Evolutionary conservation across 2,329 filamentous ascomycete genomes (phyloP).

Genomic region (Aspergillus melleus): DNA sequence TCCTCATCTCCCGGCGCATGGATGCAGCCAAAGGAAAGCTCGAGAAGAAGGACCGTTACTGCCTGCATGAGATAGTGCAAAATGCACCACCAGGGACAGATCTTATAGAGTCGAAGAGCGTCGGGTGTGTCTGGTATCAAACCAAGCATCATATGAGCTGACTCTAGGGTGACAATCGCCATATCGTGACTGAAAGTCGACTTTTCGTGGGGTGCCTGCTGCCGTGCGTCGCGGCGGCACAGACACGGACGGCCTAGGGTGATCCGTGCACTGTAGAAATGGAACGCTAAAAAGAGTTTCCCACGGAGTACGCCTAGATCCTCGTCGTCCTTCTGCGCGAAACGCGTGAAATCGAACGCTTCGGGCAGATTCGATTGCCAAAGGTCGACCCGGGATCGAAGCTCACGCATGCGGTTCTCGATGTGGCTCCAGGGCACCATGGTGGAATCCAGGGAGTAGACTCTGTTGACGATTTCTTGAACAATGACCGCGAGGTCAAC

Average conservation of each 20-base stretch:
- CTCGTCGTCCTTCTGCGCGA: constrained; percentile 34
- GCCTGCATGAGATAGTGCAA: constrained; percentile 49
- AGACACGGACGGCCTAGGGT: constrained; percentile 48
- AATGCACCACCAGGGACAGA: constrained; percentile 48
- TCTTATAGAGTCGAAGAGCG: constrained; percentile 39
- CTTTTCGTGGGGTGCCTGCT: constrained; percentile 21
- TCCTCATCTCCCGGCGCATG: constrained; percentile 44
- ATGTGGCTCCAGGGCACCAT: constrained; percentile 42
- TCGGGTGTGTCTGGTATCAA: constrained; percentile 46
- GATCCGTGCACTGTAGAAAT: constrained; percentile 46
- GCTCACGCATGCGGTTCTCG: constrained; percentile 40
- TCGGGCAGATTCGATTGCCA: constrained; percentile 41
- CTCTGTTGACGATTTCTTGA: constrained; percentile 43
- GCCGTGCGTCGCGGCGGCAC: constrained; percentile 43
- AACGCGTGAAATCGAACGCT: constrained; percentile 40
- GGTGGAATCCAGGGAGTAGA: constrained; percentile 43
- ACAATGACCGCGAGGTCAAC: constrained; percentile 42
- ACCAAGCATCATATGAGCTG: constrained; percentile 39
- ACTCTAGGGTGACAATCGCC: constrained; percentile 40
- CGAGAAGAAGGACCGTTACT: constrained; percentile 46
- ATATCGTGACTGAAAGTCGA: constrained; percentile 41
- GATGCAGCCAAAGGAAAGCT: constrained; percentile 46
- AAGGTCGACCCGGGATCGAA: constrained; percentile 38
- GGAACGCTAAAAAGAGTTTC: constrained; percentile 44
- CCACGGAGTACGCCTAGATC: constrained; percentile 34